Percentiles rank a stretch among this genome's conserved stretches.
Evolutionary conservation across 805 yeast species (phyloP).

Genomic region (Yarrowia osloensis): DNA sequence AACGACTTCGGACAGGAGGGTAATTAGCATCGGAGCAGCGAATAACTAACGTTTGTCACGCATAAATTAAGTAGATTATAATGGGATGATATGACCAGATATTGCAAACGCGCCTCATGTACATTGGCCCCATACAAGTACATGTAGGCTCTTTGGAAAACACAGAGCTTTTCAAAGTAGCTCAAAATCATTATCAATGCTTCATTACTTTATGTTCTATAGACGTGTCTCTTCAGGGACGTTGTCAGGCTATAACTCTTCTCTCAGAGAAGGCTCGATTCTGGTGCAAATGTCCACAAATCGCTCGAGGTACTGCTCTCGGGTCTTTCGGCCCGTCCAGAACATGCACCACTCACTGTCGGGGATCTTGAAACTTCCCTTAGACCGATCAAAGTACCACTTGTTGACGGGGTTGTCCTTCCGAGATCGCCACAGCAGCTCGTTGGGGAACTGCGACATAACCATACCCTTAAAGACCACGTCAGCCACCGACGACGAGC

Average conservation of each 20-base stretch:
- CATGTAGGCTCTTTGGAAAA: background rate
- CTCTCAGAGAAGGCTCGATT: constrained; percentile 56
- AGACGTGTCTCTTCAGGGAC: background rate
- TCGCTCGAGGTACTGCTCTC: constrained; percentile 46
- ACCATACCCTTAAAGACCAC: constrained; percentile 81
- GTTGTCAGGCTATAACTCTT: background rate
- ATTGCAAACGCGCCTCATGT: background rate
- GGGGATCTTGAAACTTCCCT: constrained; percentile 60
- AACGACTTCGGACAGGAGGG: constrained; percentile 98
- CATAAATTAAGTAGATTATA: constrained; percentile 23
- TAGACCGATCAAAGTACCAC: constrained; percentile 94
- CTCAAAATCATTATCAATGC: constrained; percentile 10
- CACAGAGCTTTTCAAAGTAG: no score
- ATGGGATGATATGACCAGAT: constrained; percentile 22
- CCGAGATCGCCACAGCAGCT: constrained; percentile 88
- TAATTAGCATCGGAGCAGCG: constrained; percentile 48
- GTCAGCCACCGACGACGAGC: constrained; percentile 92
- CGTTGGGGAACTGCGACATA: constrained; percentile 62
- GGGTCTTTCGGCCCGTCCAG: constrained; percentile 46
- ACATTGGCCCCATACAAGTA: background rate
- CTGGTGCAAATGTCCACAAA: constrained; percentile 56
- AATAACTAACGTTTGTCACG: constrained; percentile 23
- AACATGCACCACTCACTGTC: constrained; percentile 48
- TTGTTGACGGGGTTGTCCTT: constrained; percentile 87
- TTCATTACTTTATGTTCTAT: constrained; percentile 14